phyloP scores from a whole-genome alignment of 1,284 basidiomycete genomes.

The Salmacisia buchloeana region DNA sequence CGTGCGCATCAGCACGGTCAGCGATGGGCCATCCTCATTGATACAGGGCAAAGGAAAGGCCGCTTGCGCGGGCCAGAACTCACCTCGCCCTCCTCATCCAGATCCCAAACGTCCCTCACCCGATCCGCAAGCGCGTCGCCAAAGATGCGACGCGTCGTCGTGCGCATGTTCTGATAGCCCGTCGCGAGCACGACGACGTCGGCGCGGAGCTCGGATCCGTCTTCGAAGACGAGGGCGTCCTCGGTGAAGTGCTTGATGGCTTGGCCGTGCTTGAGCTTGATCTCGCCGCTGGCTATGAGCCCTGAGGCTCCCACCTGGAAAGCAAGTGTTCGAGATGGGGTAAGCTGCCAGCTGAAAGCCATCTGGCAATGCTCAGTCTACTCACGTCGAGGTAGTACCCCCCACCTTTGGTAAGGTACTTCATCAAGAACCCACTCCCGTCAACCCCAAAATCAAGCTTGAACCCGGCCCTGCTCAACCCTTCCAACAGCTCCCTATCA shows the following conservation, averaged over 20 bases:
- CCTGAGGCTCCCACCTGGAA: slow-evolving; percentile 5
- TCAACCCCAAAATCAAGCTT: slow-evolving; percentile 59
- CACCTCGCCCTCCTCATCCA: slow-evolving; percentile 18
- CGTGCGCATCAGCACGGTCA: not conserved
- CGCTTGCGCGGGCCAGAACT: too few species aligned
- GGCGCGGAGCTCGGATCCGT: slow-evolving; percentile 18
- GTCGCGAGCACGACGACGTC: slow-evolving; percentile 45
- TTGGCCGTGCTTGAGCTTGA: slow-evolving; percentile 59
- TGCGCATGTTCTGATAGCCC: slow-evolving; percentile 18
- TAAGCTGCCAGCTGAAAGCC: not conserved
- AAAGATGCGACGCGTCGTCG: slow-evolving; percentile 12
- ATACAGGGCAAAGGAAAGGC: not conserved
- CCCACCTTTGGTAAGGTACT: slow-evolving; percentile 22
- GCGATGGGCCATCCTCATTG: not conserved
- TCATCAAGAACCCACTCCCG: slow-evolving; percentile 57
- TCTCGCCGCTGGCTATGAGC: slow-evolving; percentile 59
- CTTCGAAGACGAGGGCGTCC: slow-evolving; percentile 16
- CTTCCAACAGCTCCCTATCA: slow-evolving; percentile 59
- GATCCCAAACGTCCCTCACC: slow-evolving; percentile 13
- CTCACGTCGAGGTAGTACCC: slow-evolving; percentile 54
- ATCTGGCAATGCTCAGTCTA: not conserved
- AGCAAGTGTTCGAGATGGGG: too few species aligned
- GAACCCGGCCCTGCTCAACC: slow-evolving; percentile 62
- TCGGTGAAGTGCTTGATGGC: slow-evolving; percentile 16
- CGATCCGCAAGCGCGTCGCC: slow-evolving; percentile 4